Evolutionary conservation across 441 rosid genomes (phyloP).

Genomic region (Melastoma candidum): DNA sequence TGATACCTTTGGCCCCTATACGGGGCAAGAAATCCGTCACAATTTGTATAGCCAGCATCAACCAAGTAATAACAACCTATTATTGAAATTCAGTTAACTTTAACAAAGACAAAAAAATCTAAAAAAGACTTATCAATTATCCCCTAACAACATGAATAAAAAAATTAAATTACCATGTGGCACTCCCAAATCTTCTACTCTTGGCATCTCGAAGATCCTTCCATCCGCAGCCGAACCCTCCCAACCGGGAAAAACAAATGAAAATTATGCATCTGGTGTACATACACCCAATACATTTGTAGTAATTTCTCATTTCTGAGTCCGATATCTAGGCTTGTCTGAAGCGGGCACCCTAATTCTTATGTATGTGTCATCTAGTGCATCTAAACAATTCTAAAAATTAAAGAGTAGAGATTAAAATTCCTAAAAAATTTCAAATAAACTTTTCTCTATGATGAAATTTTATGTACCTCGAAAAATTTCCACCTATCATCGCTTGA

Average conservation of each 20-base stretch:
- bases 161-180: no score
- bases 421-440: no score
- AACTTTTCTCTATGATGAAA: background rate
- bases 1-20: background rate
- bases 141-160: no score
- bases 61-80: no score
- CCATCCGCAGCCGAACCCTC: background rate
- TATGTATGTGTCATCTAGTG: background rate
- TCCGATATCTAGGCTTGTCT: background rate
- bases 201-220: slow-evolving; percentile 1
- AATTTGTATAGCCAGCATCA: background rate
- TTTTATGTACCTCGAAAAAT: background rate
- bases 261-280: background rate
- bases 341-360: background rate
- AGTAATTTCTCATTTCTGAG: background rate
- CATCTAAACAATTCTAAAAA: background rate
- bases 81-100: no score
- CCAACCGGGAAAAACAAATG: background rate
- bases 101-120: no score
- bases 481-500: background rate
- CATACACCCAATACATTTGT: slow-evolving; percentile 1
- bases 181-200: background rate
- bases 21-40: background rate
- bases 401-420: background rate
- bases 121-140: no score